Evolutionary conservation across 495 filamentous ascomycete genomes (phyloP).

Genomic region (Sporormia fimetaria): DNA sequence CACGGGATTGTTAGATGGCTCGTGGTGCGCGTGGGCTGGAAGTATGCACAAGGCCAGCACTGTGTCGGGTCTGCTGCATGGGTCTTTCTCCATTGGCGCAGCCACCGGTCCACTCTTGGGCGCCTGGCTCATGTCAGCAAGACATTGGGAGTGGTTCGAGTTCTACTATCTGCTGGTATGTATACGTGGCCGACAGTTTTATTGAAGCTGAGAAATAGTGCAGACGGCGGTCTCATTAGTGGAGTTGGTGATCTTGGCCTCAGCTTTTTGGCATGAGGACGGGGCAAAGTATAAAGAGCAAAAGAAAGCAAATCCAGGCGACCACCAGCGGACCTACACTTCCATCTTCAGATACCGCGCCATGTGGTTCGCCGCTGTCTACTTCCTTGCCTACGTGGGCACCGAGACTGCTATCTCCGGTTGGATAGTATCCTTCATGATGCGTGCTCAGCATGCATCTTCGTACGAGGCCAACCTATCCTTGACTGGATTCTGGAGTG

Average conservation of each 20-base stretch:
- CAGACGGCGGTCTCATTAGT: slow-evolving; percentile 3
- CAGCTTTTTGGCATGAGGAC: slow-evolving; percentile 9
- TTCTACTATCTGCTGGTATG: slow-evolving; percentile 16
- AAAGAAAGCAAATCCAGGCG: neutral
- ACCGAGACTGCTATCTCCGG: slow-evolving; percentile 16
- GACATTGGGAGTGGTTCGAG: slow-evolving; percentile 5
- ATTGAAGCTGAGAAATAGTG: neutral
- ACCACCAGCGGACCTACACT: neutral
- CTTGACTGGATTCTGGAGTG: slow-evolving; percentile 13
- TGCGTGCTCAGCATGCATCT: slow-evolving; percentile 4
- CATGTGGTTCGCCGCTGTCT: slow-evolving; percentile 3
- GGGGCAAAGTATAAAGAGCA: slow-evolving; percentile 4
- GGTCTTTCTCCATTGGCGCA: slow-evolving; percentile 10
- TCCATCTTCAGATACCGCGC: slow-evolving; percentile 9
- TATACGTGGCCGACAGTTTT: neutral
- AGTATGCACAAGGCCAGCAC: slow-evolving; percentile 6
- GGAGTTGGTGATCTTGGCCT: slow-evolving; percentile 1
- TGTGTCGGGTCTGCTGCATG: slow-evolving; percentile 12
- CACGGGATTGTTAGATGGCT: slow-evolving; percentile 9
- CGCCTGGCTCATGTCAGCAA: neutral
- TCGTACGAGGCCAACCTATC: slow-evolving; percentile 3
- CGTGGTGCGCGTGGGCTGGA: slow-evolving; percentile 15
- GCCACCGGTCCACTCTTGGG: slow-evolving; percentile 7
- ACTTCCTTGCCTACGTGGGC: slow-evolving; percentile 16
- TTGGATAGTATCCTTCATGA: slow-evolving; percentile 16